Conservation (phyloP, 192 early-diverging fungal genomes). For the Oehlia diaphana region DNA sequence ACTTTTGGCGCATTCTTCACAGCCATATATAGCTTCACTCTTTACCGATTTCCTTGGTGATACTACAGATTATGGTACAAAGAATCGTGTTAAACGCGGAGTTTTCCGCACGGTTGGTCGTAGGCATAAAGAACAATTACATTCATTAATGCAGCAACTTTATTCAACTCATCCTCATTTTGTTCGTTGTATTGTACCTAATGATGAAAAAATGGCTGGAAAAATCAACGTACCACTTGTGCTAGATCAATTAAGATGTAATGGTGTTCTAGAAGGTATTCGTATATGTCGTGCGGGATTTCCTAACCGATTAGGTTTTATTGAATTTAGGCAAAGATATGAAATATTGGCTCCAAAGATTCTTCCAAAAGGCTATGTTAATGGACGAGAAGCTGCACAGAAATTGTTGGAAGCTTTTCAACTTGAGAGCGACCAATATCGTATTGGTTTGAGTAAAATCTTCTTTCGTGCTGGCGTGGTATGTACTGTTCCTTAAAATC, state of each 20-base stretch:
- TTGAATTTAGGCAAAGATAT: conserved; percentile 93
- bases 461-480: conserved; percentile 96
- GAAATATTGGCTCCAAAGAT: conserved; percentile 85
- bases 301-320: conserved; percentile 89
- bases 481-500: conserved; percentile 34
- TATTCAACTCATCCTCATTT: conserved; percentile 94
- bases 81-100: conserved; percentile 69
- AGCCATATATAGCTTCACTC: conserved; percentile 75
- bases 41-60: conserved; percentile 81
- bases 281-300: conserved; percentile 94
- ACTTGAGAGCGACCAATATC: conserved; percentile 80
- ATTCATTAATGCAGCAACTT: conserved; percentile 85
- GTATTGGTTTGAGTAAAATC: conserved; percentile 91
- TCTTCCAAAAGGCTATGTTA: conserved; percentile 80
- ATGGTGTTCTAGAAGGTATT: conserved; percentile 97
- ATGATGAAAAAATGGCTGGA: conserved; percentile 85
- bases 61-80: conserved; percentile 30
- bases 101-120: conserved; percentile 94
- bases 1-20: conserved; percentile 78
- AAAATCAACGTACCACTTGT: conserved; percentile 83
- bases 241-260: conserved; percentile 91
- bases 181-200: conserved; percentile 97
- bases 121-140: conserved; percentile 92
- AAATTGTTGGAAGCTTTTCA: conserved; percentile 72
- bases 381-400: conserved; percentile 84